Evolutionary conservation across 371 early-diverging fungal genomes (phyloP).

Genomic region (Apophysomyces sp.): DNA sequence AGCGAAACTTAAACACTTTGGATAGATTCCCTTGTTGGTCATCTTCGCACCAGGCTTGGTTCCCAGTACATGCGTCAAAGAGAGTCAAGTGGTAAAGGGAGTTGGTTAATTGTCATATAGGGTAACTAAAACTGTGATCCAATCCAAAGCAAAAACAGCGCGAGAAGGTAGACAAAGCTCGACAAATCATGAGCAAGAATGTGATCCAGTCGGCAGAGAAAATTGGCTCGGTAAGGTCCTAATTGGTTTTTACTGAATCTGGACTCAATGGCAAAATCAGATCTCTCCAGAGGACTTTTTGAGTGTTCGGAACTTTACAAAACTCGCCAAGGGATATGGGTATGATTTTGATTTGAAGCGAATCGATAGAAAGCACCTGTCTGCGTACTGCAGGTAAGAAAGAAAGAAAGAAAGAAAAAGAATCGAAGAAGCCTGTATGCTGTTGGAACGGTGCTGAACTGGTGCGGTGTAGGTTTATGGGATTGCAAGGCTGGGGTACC

Average conservation of each 20-base stretch:
- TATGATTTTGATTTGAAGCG: slow-evolving; percentile 49
- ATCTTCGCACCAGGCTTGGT: slow-evolving; percentile 60
- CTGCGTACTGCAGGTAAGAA: slow-evolving; percentile 53
- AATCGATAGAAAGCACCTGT: slow-evolving; percentile 52
- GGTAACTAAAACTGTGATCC: no score
- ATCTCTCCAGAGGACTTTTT: slow-evolving; percentile 54
- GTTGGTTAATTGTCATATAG: no score
- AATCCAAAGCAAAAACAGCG: slow-evolving; percentile 50
- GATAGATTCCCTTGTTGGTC: slow-evolving; percentile 58
- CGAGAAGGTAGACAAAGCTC: slow-evolving; percentile 55
- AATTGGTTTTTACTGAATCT: neutral
- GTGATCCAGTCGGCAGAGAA: slow-evolving; percentile 34
- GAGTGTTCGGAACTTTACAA: slow-evolving; percentile 38
- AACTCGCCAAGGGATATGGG: slow-evolving; percentile 46
- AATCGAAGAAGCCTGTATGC: no score
- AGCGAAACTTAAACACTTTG: no score
- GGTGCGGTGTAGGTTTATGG: slow-evolving; percentile 70
- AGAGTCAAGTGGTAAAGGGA: slow-evolving; percentile 54
- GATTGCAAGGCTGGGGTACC: slow-evolving; percentile 52
- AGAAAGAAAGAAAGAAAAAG: no score
- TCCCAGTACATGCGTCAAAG: slow-evolving; percentile 62
- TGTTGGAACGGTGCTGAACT: no score
- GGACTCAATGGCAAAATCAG: slow-evolving; percentile 17
- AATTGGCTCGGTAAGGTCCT: slow-evolving; percentile 31
- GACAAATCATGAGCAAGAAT: slow-evolving; percentile 53